phyloP scores from a whole-genome alignment of 2,329 filamentous ascomycete genomes.

The Escovopsis sp. region DNA sequence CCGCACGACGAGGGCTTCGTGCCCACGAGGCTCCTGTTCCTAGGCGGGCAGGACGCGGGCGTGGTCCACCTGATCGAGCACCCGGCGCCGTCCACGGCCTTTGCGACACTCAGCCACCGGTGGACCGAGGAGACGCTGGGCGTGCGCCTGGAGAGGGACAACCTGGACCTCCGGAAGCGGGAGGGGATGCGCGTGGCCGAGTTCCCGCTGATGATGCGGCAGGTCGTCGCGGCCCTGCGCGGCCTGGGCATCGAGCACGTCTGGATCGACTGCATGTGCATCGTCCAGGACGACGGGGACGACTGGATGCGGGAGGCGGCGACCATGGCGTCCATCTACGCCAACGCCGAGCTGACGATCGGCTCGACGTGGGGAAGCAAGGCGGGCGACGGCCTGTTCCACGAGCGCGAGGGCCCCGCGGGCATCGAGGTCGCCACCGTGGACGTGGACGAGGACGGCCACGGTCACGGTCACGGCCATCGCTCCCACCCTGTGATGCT shows the following conservation, averaged over 20 bases:
- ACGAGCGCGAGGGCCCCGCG: background rate
- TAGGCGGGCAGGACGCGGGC: background rate
- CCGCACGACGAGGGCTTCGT: constrained; percentile 1
- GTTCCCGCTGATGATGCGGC: constrained; percentile 6
- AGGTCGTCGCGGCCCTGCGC: constrained; percentile 2
- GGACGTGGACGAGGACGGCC: background rate
- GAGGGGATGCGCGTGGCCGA: background rate
- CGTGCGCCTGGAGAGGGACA: background rate
- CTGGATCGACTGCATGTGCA: constrained; percentile 10
- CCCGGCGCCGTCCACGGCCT: background rate
- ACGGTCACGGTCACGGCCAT: no score
- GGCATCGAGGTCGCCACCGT: background rate
- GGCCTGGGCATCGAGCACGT: constrained; percentile 6
- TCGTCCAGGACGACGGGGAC: constrained; percentile 7
- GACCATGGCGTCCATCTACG: constrained; percentile 7
- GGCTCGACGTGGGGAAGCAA: constrained; percentile 4
- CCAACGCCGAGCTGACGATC: constrained; percentile 5
- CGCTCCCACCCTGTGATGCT: constrained; percentile 2
- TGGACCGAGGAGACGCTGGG: constrained; percentile 4
- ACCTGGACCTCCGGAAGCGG: constrained; percentile 1
- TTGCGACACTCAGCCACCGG: constrained; percentile 4
- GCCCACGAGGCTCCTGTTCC: constrained; percentile 3
- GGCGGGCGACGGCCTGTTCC: constrained; percentile 4
- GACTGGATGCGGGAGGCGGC: constrained; percentile 9
- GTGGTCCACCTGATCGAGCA: constrained; percentile 2